These are phyloP conservation scores for Tinospora cordifolia DNA, from an alignment of 164 flowering plant species.

Conservation along the genomic window DNA sequence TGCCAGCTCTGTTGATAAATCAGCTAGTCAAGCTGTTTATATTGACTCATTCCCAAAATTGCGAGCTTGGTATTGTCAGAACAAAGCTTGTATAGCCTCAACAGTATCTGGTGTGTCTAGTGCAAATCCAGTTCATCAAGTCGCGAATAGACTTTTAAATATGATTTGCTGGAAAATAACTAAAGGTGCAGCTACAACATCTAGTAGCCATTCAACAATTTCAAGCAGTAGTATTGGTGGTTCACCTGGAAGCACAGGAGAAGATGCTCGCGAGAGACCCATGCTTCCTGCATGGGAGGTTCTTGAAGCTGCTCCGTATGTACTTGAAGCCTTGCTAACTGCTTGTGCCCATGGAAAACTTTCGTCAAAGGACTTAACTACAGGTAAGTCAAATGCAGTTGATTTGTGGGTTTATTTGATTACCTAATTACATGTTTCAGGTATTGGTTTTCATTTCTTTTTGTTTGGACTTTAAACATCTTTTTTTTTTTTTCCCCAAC, in stretches of 20 bases:
- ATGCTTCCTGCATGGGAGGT: conserved; percentile 88
- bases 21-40: conserved; percentile 42
- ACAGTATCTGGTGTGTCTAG: conserved; percentile 55
- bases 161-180: conserved; percentile 69
- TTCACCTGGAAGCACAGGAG: conserved; percentile 43
- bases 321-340: conserved; percentile 73
- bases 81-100: conserved; percentile 77
- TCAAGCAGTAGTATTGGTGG: conserved; percentile 49
- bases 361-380: conserved; percentile 77
- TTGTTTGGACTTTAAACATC: neutral
- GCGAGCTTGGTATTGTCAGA: conserved; percentile 75
- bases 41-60: conserved; percentile 74
- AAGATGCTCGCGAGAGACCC: conserved; percentile 49
- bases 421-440: neutral
- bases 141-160: conserved; percentile 58
- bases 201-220: conserved; percentile 36
- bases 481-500: neutral
- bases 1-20: conserved; percentile 20
- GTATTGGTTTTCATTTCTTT: neutral
- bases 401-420: neutral
- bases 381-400: conserved; percentile 42
- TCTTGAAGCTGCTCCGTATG: conserved; percentile 79
- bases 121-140: conserved; percentile 68
- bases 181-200: conserved; percentile 27
- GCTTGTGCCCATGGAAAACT: conserved; percentile 85